phyloP scores from a whole-genome alignment of 2,329 filamentous ascomycete species.

The Ophiostoma sp. region DNA sequence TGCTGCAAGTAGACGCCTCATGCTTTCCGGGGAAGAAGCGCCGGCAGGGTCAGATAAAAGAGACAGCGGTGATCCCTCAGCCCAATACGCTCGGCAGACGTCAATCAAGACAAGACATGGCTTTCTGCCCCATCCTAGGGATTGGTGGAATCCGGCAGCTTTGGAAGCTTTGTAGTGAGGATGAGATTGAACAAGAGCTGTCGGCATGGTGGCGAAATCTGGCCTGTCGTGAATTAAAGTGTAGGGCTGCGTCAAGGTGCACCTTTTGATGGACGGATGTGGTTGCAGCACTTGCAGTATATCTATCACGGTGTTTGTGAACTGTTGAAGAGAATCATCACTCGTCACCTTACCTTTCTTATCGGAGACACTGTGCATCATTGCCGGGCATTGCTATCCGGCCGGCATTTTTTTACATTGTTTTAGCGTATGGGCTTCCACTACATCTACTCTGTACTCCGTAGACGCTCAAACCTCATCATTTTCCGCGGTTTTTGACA shows the following conservation, averaged over 20 bases:
- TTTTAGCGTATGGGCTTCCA: not conserved
- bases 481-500: not conserved
- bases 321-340: not conserved
- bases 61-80: conserved; percentile 39
- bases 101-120: conserved; percentile 44
- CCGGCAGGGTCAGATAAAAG: conserved; percentile 36
- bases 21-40: conserved; percentile 35
- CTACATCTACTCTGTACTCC: not conserved
- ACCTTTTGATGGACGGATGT: not conserved
- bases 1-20: conserved; percentile 38
- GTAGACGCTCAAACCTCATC: not conserved
- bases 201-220: conserved; percentile 13
- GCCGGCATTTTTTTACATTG: not conserved
- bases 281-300: not conserved
- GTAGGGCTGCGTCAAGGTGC: not conserved
- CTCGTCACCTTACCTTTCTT: not conserved
- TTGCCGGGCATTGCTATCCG: not conserved
- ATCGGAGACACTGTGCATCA: not conserved
- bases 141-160: conserved; percentile 38
- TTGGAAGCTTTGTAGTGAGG: conserved; percentile 29
- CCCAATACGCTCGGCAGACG: conserved; percentile 45
- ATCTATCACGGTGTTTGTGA: not conserved
- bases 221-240: too few relatives aligned
- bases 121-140: conserved; percentile 41
- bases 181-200: conserved; percentile 21